Evolutionary conservation across 2,329 filamentous ascomycete species (phyloP), one percentile per base, ranked within the genome.

Genomic region (Fusarium sp.): DNA sequence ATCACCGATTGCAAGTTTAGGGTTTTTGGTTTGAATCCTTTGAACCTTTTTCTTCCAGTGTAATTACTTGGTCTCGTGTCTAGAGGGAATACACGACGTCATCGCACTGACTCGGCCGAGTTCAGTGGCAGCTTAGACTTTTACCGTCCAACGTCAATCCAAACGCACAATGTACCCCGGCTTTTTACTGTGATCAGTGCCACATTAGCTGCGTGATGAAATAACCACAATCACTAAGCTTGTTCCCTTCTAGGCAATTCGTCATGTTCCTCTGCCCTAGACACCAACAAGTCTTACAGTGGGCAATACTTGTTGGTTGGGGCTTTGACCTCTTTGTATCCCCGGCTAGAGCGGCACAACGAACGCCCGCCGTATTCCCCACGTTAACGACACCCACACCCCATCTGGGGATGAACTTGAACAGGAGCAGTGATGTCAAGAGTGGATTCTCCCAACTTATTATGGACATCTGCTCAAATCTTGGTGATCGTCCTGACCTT

Each of bases 361-460:
- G 30, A 13, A 33, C 20, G 30, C 27, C 37, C 9, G 15, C n/a
- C 22, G 53, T 30, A 30, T 65, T 51, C 45, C 25, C 48, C 55
- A 47, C 45, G 48, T 43, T 44, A 25, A 56, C 35, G 40, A 57
- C 37, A 54, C 53, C 51, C 54, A 45, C 33, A 13, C 27, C 32
- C 50, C 50, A 30, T 46, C 50, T 46, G 48, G 52, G 32, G 58
- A 63, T 55, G 50, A 22, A 5, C 22, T 22, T 22, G 22, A 37
- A 49, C 17, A 41, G 8, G 35, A 54, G 23, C 61, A 32, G 60
- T 71, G 68, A 69, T 73, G 68, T 72, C 64, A 67, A 68, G 43
- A 39, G 67, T 68, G 62, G 64, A 44, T 67, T 62, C 43, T 39
- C 15, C 11, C 27, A 48, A 35, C 30, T 40, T 15, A 14, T 5